Conservation (phyloP, 495 filamentous ascomycete species). For the Talaromyces liani region DNA sequence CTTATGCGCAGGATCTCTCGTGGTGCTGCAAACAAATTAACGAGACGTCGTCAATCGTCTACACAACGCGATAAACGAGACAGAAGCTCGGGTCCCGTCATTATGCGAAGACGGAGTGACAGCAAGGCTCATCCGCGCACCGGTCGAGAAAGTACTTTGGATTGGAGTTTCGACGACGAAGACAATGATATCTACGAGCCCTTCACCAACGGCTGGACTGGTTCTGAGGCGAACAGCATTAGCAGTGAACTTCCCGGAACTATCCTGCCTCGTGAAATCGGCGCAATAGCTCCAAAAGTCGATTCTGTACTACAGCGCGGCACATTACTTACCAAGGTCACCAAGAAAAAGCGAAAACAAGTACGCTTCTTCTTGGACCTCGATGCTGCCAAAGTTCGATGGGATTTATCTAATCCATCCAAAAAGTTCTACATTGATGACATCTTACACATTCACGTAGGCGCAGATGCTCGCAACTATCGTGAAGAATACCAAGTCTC, state of each 20-base stretch:
- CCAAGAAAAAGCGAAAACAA: conserved; percentile 69
- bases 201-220: conserved; percentile 14
- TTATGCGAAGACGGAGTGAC: conserved; percentile 79
- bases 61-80: conserved; percentile 68
- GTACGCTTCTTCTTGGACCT: conserved; percentile 72
- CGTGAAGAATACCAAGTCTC: conserved; percentile 71
- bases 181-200: conserved; percentile 53
- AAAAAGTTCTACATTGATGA: conserved; percentile 92
- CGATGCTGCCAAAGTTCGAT: conserved; percentile 75
- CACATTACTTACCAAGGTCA: conserved; percentile 69
- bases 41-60: conserved; percentile 61
- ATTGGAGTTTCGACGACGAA: conserved; percentile 49
- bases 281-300: conserved; percentile 58
- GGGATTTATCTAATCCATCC: conserved; percentile 69
- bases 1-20: conserved; percentile 60
- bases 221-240: conserved; percentile 31
- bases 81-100: conserved; percentile 78
- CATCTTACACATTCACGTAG: conserved; percentile 80
- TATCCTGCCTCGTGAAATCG: conserved; percentile 24
- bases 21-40: conserved; percentile 56
- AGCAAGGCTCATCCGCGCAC: conserved; percentile 62
- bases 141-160: conserved; percentile 41
- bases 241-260: conserved; percentile 26
- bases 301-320: conserved; percentile 67
- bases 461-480: conserved; percentile 81